These are phyloP conservation scores for Lipomyces sp. DNA, from an alignment of 805 yeast genomes.

Conservation along the genomic window DNA sequence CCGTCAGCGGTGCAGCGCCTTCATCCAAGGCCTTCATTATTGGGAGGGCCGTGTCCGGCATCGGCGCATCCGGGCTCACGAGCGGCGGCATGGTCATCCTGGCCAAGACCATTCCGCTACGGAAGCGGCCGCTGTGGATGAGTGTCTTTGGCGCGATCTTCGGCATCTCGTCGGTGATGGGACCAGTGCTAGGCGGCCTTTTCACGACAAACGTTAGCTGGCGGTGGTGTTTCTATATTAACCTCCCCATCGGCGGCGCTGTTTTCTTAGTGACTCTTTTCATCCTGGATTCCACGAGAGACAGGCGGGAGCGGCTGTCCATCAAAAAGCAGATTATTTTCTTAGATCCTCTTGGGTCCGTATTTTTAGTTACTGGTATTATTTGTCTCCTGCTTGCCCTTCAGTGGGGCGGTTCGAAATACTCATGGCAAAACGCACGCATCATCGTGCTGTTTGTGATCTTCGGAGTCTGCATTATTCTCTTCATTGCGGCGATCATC, in stretches of 20 bases:
- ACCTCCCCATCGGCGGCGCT: constrained; percentile 39
- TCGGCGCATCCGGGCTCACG: background rate
- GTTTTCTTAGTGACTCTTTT: background rate
- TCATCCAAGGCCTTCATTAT: background rate
- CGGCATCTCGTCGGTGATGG: constrained; percentile 45
- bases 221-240: constrained; percentile 52
- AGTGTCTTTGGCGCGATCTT: constrained; percentile 35
- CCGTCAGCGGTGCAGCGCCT: too few species aligned
- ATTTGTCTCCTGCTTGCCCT: constrained; percentile 43
- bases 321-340: background rate
- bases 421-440: too few species aligned
- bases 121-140: constrained; percentile 21
- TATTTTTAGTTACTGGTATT: constrained; percentile 47
- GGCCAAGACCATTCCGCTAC: background rate
- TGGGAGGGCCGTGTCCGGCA: background rate
- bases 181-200: constrained; percentile 55
- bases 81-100: background rate
- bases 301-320: background rate
- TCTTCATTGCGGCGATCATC: too few species aligned
- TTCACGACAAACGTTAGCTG: constrained; percentile 47
- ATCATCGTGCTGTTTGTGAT: too few species aligned
- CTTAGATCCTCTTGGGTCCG: constrained; percentile 50
- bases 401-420: constrained; percentile 31
- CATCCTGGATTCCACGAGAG: background rate
- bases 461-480: too few species aligned